phyloP scores from a whole-genome alignment of 257 asterid genomes.

The Salvia rosmarinus region DNA sequence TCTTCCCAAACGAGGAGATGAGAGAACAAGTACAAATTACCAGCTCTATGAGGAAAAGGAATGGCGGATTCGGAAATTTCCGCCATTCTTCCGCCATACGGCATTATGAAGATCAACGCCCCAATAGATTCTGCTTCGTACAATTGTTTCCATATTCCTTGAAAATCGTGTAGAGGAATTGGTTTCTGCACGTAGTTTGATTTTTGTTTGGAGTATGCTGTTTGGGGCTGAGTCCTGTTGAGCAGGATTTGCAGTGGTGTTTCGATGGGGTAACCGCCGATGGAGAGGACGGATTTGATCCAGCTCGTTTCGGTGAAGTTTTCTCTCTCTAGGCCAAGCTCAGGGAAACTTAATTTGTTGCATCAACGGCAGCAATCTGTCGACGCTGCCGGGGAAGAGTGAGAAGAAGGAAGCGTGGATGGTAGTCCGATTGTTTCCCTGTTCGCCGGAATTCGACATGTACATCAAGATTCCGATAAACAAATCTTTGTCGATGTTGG shows the following conservation, averaged over 20 bases:
- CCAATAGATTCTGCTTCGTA: not conserved
- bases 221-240: not conserved
- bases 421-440: not conserved
- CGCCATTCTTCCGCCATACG: constrained; percentile 9
- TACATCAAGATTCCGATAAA: not conserved
- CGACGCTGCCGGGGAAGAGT: not conserved
- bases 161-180: constrained; percentile 27
- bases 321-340: not conserved
- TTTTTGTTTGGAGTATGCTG: constrained; percentile 27
- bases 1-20: not conserved
- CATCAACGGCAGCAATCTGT: not conserved
- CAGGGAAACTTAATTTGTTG: not conserved
- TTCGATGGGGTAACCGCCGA: not conserved
- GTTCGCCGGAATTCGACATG: not conserved
- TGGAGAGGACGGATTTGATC: not conserved
- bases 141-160: constrained; percentile 39
- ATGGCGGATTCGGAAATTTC: constrained; percentile 27
- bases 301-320: not conserved
- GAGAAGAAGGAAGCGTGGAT: not conserved
- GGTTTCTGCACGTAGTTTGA: constrained; percentile 44
- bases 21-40: not conserved
- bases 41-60: constrained; percentile 28
- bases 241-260: not conserved
- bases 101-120: not conserved
- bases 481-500: not conserved